A percentile compares a stretch with the other conserved stretches of the same genome.
phyloP scores from a whole-genome alignment of 2,329 filamentous ascomycete genomes.

The Penicillium sp. region DNA sequence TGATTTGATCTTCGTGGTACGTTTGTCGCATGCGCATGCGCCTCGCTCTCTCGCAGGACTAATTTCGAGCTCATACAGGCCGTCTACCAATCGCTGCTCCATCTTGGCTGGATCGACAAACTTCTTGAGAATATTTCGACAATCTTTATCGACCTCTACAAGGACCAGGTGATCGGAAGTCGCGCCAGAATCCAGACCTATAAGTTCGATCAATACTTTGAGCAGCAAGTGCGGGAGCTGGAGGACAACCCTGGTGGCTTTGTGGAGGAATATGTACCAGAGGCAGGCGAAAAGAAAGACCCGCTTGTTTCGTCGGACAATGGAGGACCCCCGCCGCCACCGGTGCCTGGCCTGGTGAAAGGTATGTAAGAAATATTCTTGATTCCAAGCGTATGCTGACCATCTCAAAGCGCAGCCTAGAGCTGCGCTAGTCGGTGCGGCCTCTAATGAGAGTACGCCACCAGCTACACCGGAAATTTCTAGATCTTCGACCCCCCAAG shows the following conservation, averaged over 20 bases:
- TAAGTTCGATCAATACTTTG: constrained; percentile 89
- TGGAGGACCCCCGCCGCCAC: constrained; percentile 52
- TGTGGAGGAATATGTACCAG: constrained; percentile 46
- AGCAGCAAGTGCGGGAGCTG: constrained; percentile 84
- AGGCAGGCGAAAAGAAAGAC: constrained; percentile 49
- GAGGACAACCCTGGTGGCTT: constrained; percentile 39
- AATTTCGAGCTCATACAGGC: constrained; percentile 57
- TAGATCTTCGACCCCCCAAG: constrained; percentile 71
- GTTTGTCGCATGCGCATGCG: constrained; percentile 31
- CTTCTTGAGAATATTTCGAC: constrained; percentile 92
- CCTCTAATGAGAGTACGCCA: constrained; percentile 68
- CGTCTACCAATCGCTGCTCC: constrained; percentile 92
- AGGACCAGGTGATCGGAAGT: constrained; percentile 77
- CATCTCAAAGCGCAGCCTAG: constrained; percentile 41
- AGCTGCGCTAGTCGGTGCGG: constrained; percentile 43
- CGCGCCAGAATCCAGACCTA: constrained; percentile 78
- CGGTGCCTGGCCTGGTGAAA: constrained; percentile 53
- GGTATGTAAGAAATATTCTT: constrained; percentile 27
- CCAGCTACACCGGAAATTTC: constrained; percentile 71
- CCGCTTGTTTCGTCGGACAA: constrained; percentile 50
- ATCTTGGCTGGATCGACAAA: constrained; percentile 95
- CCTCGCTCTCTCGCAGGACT: constrained; percentile 15
- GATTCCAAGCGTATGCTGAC: constrained; percentile 22
- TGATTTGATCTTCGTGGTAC: constrained; percentile 89
- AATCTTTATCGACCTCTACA: constrained; percentile 87